Percentiles rank a stretch among this genome's conserved stretches.
phyloP scores from a whole-genome alignment of 1,284 basidiomycete genomes.

The Laetiporus sulphureus region DNA sequence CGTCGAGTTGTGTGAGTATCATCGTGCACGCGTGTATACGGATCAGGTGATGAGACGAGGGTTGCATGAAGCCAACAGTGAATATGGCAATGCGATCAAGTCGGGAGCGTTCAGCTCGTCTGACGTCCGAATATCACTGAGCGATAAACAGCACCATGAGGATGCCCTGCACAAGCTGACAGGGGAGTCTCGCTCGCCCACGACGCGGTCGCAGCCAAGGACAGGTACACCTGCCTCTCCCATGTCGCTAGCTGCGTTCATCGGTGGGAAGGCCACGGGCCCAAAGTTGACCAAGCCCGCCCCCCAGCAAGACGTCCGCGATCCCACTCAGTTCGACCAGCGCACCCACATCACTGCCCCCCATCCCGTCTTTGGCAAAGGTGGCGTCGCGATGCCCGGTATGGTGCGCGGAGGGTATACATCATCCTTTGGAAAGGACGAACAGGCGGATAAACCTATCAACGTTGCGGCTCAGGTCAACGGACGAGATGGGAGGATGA shows the following conservation, averaged over 20 bases:
- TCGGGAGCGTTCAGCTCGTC: slow-evolving; percentile 16
- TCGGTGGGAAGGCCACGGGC: slow-evolving; percentile 66
- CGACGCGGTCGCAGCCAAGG: slow-evolving; percentile 10
- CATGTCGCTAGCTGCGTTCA: slow-evolving; percentile 70
- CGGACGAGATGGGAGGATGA: slow-evolving; percentile 27
- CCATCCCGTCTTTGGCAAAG: slow-evolving; percentile 69
- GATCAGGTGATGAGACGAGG: neutral
- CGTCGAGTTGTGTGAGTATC: slow-evolving; percentile 40
- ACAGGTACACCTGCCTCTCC: slow-evolving; percentile 27
- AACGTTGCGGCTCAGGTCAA: slow-evolving; percentile 1
- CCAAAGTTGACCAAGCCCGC: slow-evolving; percentile 65
- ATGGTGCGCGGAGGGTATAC: slow-evolving; percentile 34
- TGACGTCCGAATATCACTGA: slow-evolving; percentile 25
- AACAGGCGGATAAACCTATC: slow-evolving; percentile 7
- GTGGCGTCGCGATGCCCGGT: slow-evolving; percentile 68
- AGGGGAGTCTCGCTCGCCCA: slow-evolving; percentile 12
- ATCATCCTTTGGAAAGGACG: slow-evolving; percentile 14
- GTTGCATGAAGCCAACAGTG: slow-evolving; percentile 16
- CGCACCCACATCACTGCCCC: slow-evolving; percentile 41
- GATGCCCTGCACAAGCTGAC: slow-evolving; percentile 40
- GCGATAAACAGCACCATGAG: slow-evolving; percentile 36
- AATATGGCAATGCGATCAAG: slow-evolving; percentile 16
- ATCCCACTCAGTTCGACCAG: slow-evolving; percentile 62
- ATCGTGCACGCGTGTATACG: neutral
- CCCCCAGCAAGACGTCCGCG: slow-evolving; percentile 60